phyloP scores from a whole-genome alignment of 345 rosid species.

The Barbarea vulgaris region DNA sequence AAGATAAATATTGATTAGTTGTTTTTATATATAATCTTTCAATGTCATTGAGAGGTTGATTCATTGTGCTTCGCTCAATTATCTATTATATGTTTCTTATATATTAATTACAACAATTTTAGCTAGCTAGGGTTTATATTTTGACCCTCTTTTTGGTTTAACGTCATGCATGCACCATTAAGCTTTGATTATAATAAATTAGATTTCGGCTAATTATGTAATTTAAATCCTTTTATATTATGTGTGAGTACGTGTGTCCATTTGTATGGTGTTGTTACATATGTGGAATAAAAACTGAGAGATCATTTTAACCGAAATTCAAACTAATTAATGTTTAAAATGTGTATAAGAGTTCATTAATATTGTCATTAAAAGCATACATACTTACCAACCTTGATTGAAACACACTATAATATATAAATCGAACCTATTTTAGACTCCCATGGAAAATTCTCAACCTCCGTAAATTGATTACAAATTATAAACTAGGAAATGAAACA shows the following conservation, averaged over 20 bases:
- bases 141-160: constrained; percentile 32
- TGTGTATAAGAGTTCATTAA: not conserved
- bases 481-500: not conserved
- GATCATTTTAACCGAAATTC: not conserved
- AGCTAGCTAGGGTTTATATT: constrained; percentile 29
- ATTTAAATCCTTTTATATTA: not conserved
- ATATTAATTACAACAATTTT: constrained; percentile 6
- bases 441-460: not conserved
- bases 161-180: constrained; percentile 30
- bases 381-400: not conserved
- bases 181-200: constrained; percentile 28
- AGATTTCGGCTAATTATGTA: constrained; percentile 11
- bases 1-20: constrained; percentile 1
- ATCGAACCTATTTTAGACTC: not conserved
- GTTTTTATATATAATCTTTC: constrained; percentile 10
- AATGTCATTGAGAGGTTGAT: constrained; percentile 29
- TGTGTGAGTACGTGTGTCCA: not conserved
- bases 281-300: not conserved
- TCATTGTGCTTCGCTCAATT: constrained; percentile 12
- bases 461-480: not conserved
- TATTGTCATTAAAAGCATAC: not conserved
- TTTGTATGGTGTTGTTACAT: not conserved
- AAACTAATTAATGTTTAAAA: not conserved
- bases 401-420: not conserved
- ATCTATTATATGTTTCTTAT: constrained; percentile 25